Evolutionary conservation across 495 filamentous ascomycete species (phyloP).

Genomic region (Penicillium soppii): DNA sequence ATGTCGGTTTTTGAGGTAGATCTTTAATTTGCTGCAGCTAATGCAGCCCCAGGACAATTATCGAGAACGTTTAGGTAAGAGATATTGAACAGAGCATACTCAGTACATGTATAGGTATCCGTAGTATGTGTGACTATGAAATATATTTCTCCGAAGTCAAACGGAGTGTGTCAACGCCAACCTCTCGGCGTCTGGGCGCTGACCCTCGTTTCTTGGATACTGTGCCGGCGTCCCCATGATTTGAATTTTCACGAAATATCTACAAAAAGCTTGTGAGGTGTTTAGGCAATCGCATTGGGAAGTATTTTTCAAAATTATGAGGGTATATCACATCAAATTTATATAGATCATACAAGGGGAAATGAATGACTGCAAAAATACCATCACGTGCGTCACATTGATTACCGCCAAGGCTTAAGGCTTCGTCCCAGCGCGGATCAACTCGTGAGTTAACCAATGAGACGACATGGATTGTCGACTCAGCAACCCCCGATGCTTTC

Average conservation of each 20-base stretch:
- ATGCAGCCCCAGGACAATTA: slow-evolving; percentile 2
- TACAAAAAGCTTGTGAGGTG: no score
- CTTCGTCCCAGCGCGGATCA: slow-evolving; percentile 31
- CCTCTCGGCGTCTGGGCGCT: slow-evolving; percentile 34
- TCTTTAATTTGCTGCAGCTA: not conserved
- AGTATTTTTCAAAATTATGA: not conserved
- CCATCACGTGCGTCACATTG: slow-evolving; percentile 12
- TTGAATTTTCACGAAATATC: no score
- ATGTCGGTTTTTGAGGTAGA: not conserved
- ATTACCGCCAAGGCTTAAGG: slow-evolving; percentile 20
- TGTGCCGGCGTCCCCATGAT: not conserved
- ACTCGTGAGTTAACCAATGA: slow-evolving; percentile 19
- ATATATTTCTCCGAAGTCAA: slow-evolving; percentile 7
- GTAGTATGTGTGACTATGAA: slow-evolving; percentile 2
- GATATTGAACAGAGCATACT: slow-evolving; percentile 16
- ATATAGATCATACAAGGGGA: not conserved
- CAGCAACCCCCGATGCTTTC: slow-evolving; percentile 23
- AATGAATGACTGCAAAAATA: no score
- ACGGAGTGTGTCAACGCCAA: slow-evolving; percentile 28
- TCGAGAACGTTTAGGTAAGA: slow-evolving; percentile 20
- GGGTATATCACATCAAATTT: not conserved
- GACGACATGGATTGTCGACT: not conserved
- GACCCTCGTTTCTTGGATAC: slow-evolving; percentile 18
- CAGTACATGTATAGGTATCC: no score
- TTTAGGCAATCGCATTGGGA: no score